A percentile compares a stretch with the other conserved stretches of the same genome.
Conservation (phyloP, 2,329 filamentous ascomycete genomes). For the Hymenoscyphus infarciens region DNA sequence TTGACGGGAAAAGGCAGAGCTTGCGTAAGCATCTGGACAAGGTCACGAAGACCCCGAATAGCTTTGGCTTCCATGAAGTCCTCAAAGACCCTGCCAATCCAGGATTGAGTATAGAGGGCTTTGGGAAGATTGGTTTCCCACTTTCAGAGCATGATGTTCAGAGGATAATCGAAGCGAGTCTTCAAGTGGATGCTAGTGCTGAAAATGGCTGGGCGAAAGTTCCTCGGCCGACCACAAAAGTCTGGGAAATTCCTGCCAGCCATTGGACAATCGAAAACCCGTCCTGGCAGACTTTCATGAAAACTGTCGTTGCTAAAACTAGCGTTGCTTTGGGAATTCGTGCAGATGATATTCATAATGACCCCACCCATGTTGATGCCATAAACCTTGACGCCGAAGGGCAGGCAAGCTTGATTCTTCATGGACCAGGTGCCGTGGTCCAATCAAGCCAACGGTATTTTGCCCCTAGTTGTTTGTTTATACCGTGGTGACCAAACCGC, state of each 20-base stretch:
- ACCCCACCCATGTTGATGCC: not conserved
- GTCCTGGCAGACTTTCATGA: not conserved
- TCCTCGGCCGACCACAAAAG: not conserved
- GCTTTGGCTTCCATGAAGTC: not conserved
- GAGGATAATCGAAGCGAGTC: not conserved
- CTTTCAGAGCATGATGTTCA: not conserved
- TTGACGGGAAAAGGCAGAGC: not conserved
- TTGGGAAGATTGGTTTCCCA: not conserved
- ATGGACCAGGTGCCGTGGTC: not conserved
- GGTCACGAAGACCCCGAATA: not conserved
- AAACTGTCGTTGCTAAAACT: not conserved
- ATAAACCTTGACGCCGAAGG: not conserved
- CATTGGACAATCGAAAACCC: not conserved
- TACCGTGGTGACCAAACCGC: not conserved
- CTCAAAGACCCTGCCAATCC: not conserved
- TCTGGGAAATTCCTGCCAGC: not conserved
- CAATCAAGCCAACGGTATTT: not conserved
- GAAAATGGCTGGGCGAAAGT: not conserved
- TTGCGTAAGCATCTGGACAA: not conserved
- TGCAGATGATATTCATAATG: too few relatives aligned
- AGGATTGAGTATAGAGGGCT: not conserved
- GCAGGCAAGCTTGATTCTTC: not conserved
- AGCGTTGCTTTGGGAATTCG: not conserved
- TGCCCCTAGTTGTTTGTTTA: not conserved
- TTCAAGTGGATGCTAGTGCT: not conserved